Base-by-base conservation (phyloP, 129 eudicot species). In the Flaveria linearis region DNA sequence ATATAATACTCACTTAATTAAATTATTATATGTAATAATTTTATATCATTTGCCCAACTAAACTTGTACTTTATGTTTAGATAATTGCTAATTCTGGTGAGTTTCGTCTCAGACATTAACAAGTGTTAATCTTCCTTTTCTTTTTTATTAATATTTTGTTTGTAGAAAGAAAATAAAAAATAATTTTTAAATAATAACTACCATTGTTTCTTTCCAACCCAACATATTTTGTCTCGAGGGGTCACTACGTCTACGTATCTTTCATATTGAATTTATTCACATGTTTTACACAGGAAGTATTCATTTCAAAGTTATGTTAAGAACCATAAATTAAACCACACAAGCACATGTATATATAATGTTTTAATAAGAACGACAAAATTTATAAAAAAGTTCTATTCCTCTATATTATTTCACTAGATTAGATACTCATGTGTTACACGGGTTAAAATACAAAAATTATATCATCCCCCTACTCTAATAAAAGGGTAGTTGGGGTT, bases 141-240 rank as follows among this genome's bases (percentile, higher is more conserved):
- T 3, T 33, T 3, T 33, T 17, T 55, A 55, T 55, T 55, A 55
- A 55, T 1, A 55, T 20, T 55, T 13, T 2, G 22, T 9, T 20
- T 20, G 26, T 57, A 57, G 5, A 57, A 20, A 57, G 64, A 20
- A 20, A 22, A 55, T 55, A n/a, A 55, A 18, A 60, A 25, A 60
- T 0, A 25, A 4, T 23, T 25, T 15, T 62, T 5, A 2, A 25
- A 28, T 28, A 26, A 62, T 13, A 62, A 28, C 5, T 26, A 13
- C 7, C 68, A 28, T 30, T 30, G 68, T 28, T 30, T 62, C 45
- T 14, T 33, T 13, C 68, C 68, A 62, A 62, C 68, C 45, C 68
- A 14, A 30, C 68, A 62, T 62, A 62, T 30, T 14, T 62, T 15
- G 18, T 62, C 28, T 18, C 2, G 28, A 15, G 9, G 68, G 41